These are phyloP conservation scores for Oxytropis ochrocephala DNA, from an alignment of 306 rosid species.

Conservation along the genomic window DNA sequence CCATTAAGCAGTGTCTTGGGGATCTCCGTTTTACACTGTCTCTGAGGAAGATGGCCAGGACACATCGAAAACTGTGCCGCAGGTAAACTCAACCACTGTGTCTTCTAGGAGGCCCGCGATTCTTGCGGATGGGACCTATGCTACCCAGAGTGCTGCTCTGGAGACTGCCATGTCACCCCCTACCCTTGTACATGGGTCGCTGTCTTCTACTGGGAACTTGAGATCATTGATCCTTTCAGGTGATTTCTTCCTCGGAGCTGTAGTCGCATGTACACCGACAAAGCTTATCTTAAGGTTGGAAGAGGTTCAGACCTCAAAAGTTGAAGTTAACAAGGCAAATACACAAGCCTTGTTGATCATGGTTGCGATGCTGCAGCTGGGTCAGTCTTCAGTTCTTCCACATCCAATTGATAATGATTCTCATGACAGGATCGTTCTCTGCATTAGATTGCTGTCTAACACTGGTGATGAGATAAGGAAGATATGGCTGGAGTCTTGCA, in stretches of 20 bases:
- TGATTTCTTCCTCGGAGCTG: slow-evolving; percentile 92
- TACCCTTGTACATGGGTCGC: slow-evolving; percentile 69
- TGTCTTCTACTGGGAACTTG: slow-evolving; percentile 76
- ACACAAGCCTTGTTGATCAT: slow-evolving; percentile 65
- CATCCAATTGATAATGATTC: slow-evolving; percentile 94
- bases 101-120: slow-evolving; percentile 94
- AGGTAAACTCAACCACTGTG: slow-evolving; percentile 51
- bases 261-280: slow-evolving; percentile 77
- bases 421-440: slow-evolving; percentile 73
- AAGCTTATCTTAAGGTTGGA: slow-evolving; percentile 87
- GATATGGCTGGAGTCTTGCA: slow-evolving; percentile 87
- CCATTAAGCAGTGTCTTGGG: slow-evolving; percentile 89
- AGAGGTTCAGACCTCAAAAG: slow-evolving; percentile 85
- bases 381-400: slow-evolving; percentile 74
- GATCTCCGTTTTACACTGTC: slow-evolving; percentile 82
- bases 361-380: slow-evolving; percentile 90
- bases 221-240: slow-evolving; percentile 88
- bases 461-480: slow-evolving; percentile 68
- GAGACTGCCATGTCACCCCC: slow-evolving; percentile 93
- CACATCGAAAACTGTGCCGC: slow-evolving; percentile 45
- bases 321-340: slow-evolving; percentile 69
- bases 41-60: slow-evolving; percentile 79
- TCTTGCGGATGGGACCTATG: slow-evolving; percentile 98
- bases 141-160: slow-evolving; percentile 94
- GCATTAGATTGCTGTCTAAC: slow-evolving; percentile 70